phyloP scores from a whole-genome alignment of 1,284 basidiomycete species.

The Tylopilus sp. region DNA sequence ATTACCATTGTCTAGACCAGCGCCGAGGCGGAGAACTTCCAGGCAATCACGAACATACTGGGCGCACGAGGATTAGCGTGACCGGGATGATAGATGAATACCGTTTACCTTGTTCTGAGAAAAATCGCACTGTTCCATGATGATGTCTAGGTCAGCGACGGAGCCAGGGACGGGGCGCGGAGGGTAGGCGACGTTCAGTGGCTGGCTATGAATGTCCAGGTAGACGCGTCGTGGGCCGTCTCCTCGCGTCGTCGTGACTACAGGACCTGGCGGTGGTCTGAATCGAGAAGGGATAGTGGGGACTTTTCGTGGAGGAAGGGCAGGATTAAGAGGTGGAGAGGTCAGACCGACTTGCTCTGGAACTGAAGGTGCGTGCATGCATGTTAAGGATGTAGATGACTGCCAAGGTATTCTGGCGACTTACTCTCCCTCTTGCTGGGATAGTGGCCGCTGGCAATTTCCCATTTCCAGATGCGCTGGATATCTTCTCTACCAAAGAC shows the following conservation, averaged over 20 bases:
- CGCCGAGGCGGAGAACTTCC: constrained; percentile 66
- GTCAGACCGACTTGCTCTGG: constrained; percentile 67
- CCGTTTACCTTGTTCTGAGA: constrained; percentile 65
- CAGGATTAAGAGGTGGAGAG: constrained; percentile 63
- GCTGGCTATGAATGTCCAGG: constrained; percentile 58
- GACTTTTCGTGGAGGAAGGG: constrained; percentile 52
- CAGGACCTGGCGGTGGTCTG: constrained; percentile 41
- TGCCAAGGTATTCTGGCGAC: constrained; percentile 31
- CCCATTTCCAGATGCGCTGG: constrained; percentile 90
- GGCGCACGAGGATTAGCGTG: constrained; percentile 11
- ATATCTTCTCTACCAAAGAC: constrained; percentile 76
- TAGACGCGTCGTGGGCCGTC: constrained; percentile 75
- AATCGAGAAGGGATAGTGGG: constrained; percentile 43
- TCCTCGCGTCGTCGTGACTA: constrained; percentile 53
- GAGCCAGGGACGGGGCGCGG: constrained; percentile 80
- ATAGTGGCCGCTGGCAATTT: constrained; percentile 86
- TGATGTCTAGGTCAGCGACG: constrained; percentile 79
- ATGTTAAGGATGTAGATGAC: constrained; percentile 1
- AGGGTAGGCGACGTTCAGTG: constrained; percentile 67
- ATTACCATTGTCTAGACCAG: constrained; percentile 58
- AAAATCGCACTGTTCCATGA: constrained; percentile 90
- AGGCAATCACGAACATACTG: constrained; percentile 78
- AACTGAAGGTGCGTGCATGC: constrained; percentile 43
- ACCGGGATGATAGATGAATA: constrained; percentile 2
- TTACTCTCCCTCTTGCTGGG: constrained; percentile 73